Evolutionary conservation across 441 rosid species (phyloP).

Genomic region (Melastoma candidum): DNA sequence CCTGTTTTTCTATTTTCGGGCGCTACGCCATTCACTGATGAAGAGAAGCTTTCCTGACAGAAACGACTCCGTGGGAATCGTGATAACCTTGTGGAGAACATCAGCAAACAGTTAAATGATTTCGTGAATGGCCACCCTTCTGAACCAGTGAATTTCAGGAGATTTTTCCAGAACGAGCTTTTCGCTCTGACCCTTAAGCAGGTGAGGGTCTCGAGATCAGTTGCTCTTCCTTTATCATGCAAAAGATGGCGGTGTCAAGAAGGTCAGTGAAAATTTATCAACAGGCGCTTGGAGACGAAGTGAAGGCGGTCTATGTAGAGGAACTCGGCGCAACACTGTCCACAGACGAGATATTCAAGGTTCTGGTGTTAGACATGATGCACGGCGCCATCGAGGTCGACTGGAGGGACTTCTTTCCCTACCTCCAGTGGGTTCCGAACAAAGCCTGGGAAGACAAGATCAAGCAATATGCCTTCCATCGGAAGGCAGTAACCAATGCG

Average conservation of each 20-base stretch:
- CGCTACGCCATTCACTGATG: background rate
- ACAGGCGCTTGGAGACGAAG: conserved; percentile 62
- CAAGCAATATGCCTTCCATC: conserved; percentile 27
- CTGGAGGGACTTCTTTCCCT: conserved; percentile 96
- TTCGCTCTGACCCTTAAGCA: conserved; percentile 57
- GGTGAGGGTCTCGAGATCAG: conserved; percentile 25
- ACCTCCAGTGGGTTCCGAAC: conserved; percentile 75
- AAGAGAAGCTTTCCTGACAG: conserved; percentile 21
- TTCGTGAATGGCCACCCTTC: conserved; percentile 26
- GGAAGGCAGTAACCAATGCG: conserved; percentile 57
- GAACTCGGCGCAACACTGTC: conserved; percentile 50
- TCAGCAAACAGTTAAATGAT: conserved; percentile 34
- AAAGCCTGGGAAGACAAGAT: conserved; percentile 39
- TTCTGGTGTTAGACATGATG: conserved; percentile 63
- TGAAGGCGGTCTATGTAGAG: conserved; percentile 46
- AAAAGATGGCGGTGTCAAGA: no score
- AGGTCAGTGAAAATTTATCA: background rate
- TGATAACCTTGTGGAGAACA: conserved; percentile 42
- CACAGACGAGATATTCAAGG: conserved; percentile 37
- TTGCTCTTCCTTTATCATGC: no score
- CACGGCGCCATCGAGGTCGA: conserved; percentile 78
- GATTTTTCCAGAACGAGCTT: conserved; percentile 58
- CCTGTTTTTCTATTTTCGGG: background rate
- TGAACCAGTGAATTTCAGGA: conserved; percentile 56
- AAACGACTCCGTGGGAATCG: conserved; percentile 51